These are phyloP conservation scores for Scheffersomyces quercinus DNA, from an alignment of 1,139 yeast genomes.

Conservation along the genomic window DNA sequence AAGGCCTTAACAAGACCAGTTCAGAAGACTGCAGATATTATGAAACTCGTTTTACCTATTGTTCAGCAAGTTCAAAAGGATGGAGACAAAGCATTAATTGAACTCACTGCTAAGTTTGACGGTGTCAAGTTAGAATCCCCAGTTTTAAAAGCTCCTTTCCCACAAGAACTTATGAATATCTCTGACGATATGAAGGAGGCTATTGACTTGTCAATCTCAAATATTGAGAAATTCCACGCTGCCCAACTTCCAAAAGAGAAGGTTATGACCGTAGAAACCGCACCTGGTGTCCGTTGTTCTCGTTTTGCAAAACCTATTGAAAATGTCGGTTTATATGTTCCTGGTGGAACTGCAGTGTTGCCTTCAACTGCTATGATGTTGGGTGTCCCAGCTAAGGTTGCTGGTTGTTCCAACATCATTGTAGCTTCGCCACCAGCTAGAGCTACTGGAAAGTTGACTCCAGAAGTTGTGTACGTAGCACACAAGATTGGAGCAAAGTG, in stretches of 20 bases:
- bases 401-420: slow-evolving; percentile 92
- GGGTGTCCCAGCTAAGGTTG: slow-evolving; percentile 99
- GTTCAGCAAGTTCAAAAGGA: slow-evolving; percentile 70
- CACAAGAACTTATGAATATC: slow-evolving; percentile 70
- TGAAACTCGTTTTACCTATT: slow-evolving; percentile 90
- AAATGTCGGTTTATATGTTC: slow-evolving; percentile 91
- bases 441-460: slow-evolving; percentile 87
- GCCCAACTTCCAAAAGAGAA: slow-evolving; percentile 79
- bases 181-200: slow-evolving; percentile 79
- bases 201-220: slow-evolving; percentile 83
- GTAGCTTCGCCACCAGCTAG: slow-evolving; percentile 97
- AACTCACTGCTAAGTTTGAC: slow-evolving; percentile 87
- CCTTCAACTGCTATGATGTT: slow-evolving; percentile 98
- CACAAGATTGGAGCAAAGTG: slow-evolving; percentile 89
- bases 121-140: slow-evolving; percentile 74
- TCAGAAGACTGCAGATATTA: slow-evolving; percentile 86
- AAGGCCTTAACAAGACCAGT: slow-evolving; percentile 82
- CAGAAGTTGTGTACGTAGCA: slow-evolving; percentile 97
- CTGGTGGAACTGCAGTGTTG: slow-evolving; percentile 98
- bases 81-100: slow-evolving; percentile 87
- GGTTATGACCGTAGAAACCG: slow-evolving; percentile 82
- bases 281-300: slow-evolving; percentile 91
- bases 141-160: slow-evolving; percentile 84
- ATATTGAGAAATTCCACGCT: slow-evolving; percentile 88
- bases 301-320: slow-evolving; percentile 95